Percentiles rank a stretch among this genome's conserved stretches.
These are phyloP conservation scores for Aspergillus sp. DNA, from an alignment of 2,329 filamentous ascomycete genomes.

Conservation along the genomic window DNA sequence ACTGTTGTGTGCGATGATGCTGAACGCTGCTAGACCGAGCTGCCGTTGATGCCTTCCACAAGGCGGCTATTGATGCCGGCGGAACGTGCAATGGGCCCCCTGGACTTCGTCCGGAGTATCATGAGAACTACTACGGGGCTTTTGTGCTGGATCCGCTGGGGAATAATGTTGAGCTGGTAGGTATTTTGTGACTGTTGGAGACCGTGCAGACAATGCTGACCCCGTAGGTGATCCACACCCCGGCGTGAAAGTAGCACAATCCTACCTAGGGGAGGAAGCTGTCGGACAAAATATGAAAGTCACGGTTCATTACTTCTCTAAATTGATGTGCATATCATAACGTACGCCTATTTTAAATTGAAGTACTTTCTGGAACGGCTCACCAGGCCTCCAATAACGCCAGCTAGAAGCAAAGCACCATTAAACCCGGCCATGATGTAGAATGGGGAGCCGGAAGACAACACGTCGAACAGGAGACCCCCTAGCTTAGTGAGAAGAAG, in stretches of 20 bases:
- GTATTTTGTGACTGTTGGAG: conserved; percentile 1
- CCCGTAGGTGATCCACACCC: not conserved
- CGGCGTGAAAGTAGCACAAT: not conserved
- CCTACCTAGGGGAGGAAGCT: not conserved
- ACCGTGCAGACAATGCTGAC: not conserved
- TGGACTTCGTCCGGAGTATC: conserved; percentile 45
- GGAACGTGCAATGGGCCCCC: conserved; percentile 51
- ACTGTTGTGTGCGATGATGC: not conserved
- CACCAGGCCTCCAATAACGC: conserved; percentile 27
- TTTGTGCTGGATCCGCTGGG: conserved; percentile 52
- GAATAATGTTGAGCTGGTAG: conserved; percentile 51
- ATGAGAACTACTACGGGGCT: conserved; percentile 49
- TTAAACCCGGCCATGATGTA: conserved; percentile 94
- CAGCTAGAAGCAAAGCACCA: conserved; percentile 57
- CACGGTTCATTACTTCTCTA: not conserved
- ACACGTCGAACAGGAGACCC: conserved; percentile 76
- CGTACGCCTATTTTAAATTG: not conserved
- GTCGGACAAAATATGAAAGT: not conserved
- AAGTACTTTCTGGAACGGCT: conserved; percentile 8
- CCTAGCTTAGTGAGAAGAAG: conserved; percentile 87
- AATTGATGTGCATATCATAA: not conserved
- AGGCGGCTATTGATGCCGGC: conserved; percentile 43
- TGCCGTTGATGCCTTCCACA: conserved; percentile 47
- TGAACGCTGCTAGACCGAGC: conserved; percentile 31
- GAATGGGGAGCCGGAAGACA: conserved; percentile 76